These are phyloP conservation scores for Triticum urartu DNA, from an alignment of 176 grass and related monocot species.

Conservation along the genomic window DNA sequence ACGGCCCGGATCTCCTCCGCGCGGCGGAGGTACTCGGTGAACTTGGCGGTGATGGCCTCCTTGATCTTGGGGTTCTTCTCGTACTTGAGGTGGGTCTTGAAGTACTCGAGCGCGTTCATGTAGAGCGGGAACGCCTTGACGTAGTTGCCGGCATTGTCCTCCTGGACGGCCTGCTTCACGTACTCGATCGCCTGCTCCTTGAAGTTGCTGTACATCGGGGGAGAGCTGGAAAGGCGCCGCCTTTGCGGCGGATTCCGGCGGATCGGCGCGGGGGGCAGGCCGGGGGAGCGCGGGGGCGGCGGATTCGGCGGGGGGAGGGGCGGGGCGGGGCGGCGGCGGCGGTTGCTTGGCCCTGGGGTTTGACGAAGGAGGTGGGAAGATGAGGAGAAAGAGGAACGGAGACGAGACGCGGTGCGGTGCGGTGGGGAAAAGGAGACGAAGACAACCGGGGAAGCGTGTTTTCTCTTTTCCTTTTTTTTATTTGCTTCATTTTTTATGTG, in stretches of 20 bases:
- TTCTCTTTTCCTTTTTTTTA: neutral
- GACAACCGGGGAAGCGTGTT: constrained; percentile 38
- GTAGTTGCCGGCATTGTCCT: constrained; percentile 98
- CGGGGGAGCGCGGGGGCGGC: neutral
- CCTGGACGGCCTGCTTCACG: constrained; percentile 91
- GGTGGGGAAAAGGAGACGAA: neutral
- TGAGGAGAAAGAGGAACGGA: constrained; percentile 38
- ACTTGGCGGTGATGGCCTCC: constrained; percentile 97
- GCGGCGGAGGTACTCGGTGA: constrained; percentile 95
- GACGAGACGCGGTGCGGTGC: constrained; percentile 29
- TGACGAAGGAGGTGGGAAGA: constrained; percentile 47
- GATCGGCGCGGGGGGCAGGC: constrained; percentile 19
- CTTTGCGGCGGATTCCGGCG: constrained; percentile 40
- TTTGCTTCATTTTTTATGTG: neutral
- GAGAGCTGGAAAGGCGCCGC: constrained; percentile 18
- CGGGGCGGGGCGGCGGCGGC: constrained; percentile 6
- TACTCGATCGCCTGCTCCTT: constrained; percentile 99
- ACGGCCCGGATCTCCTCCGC: constrained; percentile 98
- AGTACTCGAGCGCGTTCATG: constrained; percentile 99
- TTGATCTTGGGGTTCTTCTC: constrained; percentile 99
- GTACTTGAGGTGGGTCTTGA: constrained; percentile 99
- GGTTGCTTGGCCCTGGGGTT: constrained; percentile 53
- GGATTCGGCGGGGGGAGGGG: neutral
- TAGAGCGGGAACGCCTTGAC: constrained; percentile 96
- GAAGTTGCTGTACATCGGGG: constrained; percentile 98